phyloP scores from a whole-genome alignment of 2,329 filamentous ascomycete species.

The Helicocarpus griseus region DNA sequence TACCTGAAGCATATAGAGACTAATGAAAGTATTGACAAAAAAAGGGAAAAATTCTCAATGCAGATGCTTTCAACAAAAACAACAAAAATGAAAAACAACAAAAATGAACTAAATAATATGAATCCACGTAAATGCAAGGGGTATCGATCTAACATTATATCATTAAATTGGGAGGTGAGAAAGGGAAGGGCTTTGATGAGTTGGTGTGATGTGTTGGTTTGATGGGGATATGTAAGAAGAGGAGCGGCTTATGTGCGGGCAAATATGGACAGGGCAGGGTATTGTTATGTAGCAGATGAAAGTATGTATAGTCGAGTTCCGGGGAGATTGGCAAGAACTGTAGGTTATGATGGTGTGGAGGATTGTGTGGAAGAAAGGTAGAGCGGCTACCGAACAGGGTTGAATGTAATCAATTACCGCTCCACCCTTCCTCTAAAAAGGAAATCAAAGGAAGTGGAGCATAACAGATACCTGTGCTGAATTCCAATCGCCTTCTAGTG shows the following conservation, averaged over 20 bases:
- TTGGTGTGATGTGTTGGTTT: background rate
- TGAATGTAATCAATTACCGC: background rate
- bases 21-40: background rate
- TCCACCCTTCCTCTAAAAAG: conserved; percentile 14
- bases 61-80: background rate
- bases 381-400: background rate
- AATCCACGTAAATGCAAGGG: background rate
- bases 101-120: background rate
- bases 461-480: conserved; percentile 25
- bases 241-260: no score
- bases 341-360: background rate
- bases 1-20: background rate
- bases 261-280: no score
- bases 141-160: background rate
- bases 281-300: no score
- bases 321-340: background rate
- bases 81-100: background rate
- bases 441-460: conserved; percentile 30
- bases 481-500: conserved; percentile 29
- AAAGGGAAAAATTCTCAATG: background rate
- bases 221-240: background rate
- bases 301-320: background rate
- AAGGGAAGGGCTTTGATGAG: background rate
- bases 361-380: background rate
- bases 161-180: background rate